Evolutionary conservation across 2,329 filamentous ascomycete genomes (phyloP), one percentile per base, ranked within the genome.

Genomic region (Cytospora chrysosperma): DNA sequence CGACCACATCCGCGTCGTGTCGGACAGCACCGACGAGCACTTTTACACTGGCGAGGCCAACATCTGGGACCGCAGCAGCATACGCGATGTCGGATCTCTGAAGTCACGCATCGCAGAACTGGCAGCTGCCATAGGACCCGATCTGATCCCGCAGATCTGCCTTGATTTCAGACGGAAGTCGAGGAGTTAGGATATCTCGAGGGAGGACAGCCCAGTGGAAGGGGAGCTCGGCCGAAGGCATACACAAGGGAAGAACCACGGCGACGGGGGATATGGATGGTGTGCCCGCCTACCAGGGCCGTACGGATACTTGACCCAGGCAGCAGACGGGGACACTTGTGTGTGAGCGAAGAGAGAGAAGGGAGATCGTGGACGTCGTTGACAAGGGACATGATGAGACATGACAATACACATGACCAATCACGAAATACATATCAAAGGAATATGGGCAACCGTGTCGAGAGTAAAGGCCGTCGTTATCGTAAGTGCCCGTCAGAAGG

Each of bases 101-200:
- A 90, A 88, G 71, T 82, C 84, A 0, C 79, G 82, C 40, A 81
- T 93, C 63, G 88, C 86, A 1, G 88, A 92, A 70, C 72, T 92
- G 57, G 83, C 87, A 4, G 88, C 89, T 4, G 84, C 85, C 13
- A 74, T 92, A 52, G 90, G 90, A 0, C 78, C 82, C 1, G 84
- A 88, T 51, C 72, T 88, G 56, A 78, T 85, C 52, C 75, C 74
- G 24, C 76, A 81, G 58, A 76, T 90, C 21, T 84, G 87, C 50
- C 74, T 92, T 17, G 83, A 89, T 69, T 82, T 89, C 43, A 68
- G 72, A 12, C 62, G 65, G 24, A 37, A 34, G 49, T 30, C 43
- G 43, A 47, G 43, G n/a, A 5, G 6, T 1, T 47, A 47, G 43
- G n/a, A 21, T 19, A 21, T n/a, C n/a, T n/a, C n/a, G n/a, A n/a